A percentile compares a stretch with the other conserved stretches of the same genome.
phyloP scores from a whole-genome alignment of 1,139 yeast genomes.

The Protomyces inundatus region DNA sequence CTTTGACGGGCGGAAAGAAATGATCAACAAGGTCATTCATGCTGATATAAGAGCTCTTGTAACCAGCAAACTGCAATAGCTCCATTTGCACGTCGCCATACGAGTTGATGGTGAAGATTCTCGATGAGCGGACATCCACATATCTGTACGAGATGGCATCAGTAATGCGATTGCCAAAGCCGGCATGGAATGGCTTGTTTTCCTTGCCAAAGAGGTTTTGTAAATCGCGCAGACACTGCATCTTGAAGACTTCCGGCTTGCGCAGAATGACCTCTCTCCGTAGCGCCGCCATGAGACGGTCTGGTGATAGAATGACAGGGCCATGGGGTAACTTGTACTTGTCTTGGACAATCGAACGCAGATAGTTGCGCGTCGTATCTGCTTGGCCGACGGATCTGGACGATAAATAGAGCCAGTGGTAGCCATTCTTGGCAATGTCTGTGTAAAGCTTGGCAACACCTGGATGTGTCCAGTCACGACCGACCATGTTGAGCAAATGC shows the following conservation, averaged over 20 bases:
- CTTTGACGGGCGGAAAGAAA: constrained; percentile 73
- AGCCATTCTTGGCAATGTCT: constrained; percentile 82
- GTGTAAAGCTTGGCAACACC: constrained; percentile 90
- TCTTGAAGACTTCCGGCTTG: constrained; percentile 95
- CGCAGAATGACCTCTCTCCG: constrained; percentile 80
- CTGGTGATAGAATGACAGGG: constrained; percentile 94
- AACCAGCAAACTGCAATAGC: constrained; percentile 86
- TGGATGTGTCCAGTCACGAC: constrained; percentile 96
- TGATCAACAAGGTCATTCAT: constrained; percentile 95
- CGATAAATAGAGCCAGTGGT: constrained; percentile 86
- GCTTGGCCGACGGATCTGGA: constrained; percentile 96
- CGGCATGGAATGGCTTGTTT: constrained; percentile 86
- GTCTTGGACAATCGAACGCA: constrained; percentile 66
- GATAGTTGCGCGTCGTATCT: constrained; percentile 80
- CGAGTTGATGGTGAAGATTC: constrained; percentile 93
- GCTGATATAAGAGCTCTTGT: constrained; percentile 76
- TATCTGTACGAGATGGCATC: constrained; percentile 94
- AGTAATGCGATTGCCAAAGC: constrained; percentile 94
- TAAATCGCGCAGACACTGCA: constrained; percentile 92
- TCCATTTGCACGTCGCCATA: constrained; percentile 98
- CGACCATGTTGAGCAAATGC: constrained; percentile 87
- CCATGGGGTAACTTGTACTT: constrained; percentile 66
- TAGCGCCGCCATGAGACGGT: constrained; percentile 92
- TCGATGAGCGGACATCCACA: constrained; percentile 88
- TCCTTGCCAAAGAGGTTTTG: constrained; percentile 50